Conservation (phyloP, 176 grass and related monocot species). For the Raddia distichophylla region DNA sequence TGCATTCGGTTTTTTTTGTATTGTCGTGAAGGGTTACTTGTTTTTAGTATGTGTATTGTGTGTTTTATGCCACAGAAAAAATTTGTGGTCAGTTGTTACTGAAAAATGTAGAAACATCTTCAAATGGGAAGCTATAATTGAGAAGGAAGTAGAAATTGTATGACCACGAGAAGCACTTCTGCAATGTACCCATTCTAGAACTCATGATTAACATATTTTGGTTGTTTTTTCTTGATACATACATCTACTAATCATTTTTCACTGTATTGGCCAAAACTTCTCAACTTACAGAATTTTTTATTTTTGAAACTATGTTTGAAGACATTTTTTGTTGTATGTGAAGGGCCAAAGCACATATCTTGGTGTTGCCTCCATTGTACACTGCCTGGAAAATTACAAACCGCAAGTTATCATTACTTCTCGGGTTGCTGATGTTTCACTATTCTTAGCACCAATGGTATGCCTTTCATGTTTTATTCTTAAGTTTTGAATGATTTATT, state of each 20-base stretch:
- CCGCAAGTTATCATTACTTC: slow-evolving; percentile 95
- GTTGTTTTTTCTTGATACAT: not conserved
- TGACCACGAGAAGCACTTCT: not conserved
- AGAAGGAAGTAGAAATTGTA: slow-evolving; percentile 5
- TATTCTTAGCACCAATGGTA: slow-evolving; percentile 98
- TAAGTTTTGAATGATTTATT: slow-evolving; percentile 10
- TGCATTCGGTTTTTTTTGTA: not conserved
- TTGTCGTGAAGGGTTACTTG: not conserved
- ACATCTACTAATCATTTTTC: slow-evolving; percentile 20
- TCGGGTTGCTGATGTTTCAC: slow-evolving; percentile 89
- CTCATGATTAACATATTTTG: slow-evolving; percentile 21
- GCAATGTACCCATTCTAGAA: not conserved
- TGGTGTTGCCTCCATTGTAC: slow-evolving; percentile 79
- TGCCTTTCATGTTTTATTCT: slow-evolving; percentile 12
- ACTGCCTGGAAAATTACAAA: slow-evolving; percentile 78
- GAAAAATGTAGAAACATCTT: slow-evolving; percentile 5
- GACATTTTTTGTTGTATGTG: slow-evolving; percentile 27
- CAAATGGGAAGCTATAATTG: not conserved
- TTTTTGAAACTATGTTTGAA: slow-evolving; percentile 28
- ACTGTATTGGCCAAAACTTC: not conserved
- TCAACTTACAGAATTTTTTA: slow-evolving; percentile 4
- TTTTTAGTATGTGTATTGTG: not conserved
- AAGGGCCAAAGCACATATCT: slow-evolving; percentile 89
- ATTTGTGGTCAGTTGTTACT: slow-evolving; percentile 14
- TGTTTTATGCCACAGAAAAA: slow-evolving; percentile 6